Base-by-base conservation (phyloP, 108 stramenopile species). In the Tribonema minus region DNA sequence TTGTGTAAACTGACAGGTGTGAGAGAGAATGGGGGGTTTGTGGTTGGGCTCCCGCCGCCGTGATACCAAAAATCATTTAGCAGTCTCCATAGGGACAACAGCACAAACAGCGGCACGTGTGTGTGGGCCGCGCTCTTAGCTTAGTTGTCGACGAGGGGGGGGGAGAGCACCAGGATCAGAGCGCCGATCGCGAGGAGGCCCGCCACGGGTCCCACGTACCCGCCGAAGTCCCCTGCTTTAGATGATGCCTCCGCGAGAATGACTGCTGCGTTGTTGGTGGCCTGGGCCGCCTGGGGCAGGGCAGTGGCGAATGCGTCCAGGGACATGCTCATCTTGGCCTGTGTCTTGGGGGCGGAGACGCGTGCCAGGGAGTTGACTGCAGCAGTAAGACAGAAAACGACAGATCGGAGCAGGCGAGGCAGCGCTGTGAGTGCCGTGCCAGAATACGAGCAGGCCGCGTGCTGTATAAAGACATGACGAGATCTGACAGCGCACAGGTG, bases 161-260 rank as follows among this genome's bases (percentile, higher is more conserved):
- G 67, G 23, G 67, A 30, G n/a, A 67, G 34, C 30, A 67, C 67
- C 25, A 67, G 3, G 67, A 67, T 67, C 2, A 67, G 67, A 35
- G 67, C 67, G 67, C 67, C 67, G 39, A 67, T 30, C 2, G 67
- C 34, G 7, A 67, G n/a, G 3, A 67, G 39, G 3, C 67, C 67
- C n/a, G 67, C 67, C 2, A 67, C 29, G 37, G 67, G 67, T 6
- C 67, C 67, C 25, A 34, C 34, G 67, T 67, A 67, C 32, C 67
- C 67, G 38, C 67, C 67, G 3, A 67, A 67, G 31, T 67, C 67
- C 26, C 27, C 34, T n/a, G n/a, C 67, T 4, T 67, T 67, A 1
- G 37, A n/a, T 35, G 67, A 23, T 20, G 34, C 20, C 38, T 34
- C 2, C 37, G 34, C 67, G 67, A 26, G 27, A 15, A 54, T 15